phyloP scores from a whole-genome alignment of 768 basidiomycete genomes.

The Mrakia frigida region DNA sequence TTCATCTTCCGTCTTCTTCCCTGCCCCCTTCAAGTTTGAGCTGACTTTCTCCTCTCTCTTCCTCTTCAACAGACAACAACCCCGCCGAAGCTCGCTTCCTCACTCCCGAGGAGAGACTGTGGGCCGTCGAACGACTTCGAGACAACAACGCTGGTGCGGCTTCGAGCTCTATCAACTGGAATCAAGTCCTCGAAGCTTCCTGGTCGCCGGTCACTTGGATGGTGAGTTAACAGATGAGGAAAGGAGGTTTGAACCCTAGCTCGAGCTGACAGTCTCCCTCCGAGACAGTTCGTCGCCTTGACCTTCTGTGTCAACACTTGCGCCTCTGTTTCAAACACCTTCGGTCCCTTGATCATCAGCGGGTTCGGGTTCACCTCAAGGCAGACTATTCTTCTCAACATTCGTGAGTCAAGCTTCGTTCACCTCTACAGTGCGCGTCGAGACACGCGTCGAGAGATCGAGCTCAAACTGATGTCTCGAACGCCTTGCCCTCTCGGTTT shows the following conservation, averaged over 20 bases:
- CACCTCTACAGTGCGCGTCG: too few species aligned
- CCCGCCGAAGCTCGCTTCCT: slow-evolving; percentile 36
- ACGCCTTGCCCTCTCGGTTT: too few species aligned
- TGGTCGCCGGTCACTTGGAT: slow-evolving; percentile 32
- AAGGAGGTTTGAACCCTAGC: neutral
- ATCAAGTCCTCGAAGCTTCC: slow-evolving; percentile 32
- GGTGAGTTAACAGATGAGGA: neutral
- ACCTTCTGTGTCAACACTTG: slow-evolving; percentile 32
- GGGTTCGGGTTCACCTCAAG: slow-evolving; percentile 50
- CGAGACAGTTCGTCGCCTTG: neutral
- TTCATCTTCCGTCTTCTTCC: too few species aligned
- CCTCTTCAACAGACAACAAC: slow-evolving; percentile 24
- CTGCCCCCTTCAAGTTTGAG: too few species aligned
- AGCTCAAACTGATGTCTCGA: too few species aligned
- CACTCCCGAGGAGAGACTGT: slow-evolving; percentile 35
- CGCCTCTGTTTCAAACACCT: slow-evolving; percentile 37
- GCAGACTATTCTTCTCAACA: slow-evolving; percentile 45
- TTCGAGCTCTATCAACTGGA: slow-evolving; percentile 35
- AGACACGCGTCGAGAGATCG: too few species aligned
- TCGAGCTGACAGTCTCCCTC: neutral
- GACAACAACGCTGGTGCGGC: slow-evolving; percentile 34
- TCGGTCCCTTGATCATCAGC: slow-evolving; percentile 50
- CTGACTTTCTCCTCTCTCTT: too few species aligned
- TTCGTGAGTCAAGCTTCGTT: neutral
- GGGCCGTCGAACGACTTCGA: slow-evolving; percentile 37